Percentiles rank a stretch among this genome's conserved stretches.
These are phyloP conservation scores for Aurinia saxatilis DNA, from an alignment of 345 rosid genomes.

Conservation along the genomic window DNA sequence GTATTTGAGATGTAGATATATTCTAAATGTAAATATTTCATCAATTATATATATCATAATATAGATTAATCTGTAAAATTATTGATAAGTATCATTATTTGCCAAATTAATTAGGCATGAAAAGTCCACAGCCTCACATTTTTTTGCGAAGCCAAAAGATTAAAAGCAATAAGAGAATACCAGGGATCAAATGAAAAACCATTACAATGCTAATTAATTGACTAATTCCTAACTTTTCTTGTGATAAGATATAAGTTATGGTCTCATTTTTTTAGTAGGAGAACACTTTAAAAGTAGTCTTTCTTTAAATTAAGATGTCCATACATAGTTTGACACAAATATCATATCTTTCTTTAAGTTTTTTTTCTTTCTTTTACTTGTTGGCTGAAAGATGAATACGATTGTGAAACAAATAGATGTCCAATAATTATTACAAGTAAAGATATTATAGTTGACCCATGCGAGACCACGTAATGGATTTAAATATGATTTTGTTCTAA, in stretches of 20 bases:
- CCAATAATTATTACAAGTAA: background rate
- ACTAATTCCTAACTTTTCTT: conserved; percentile 10
- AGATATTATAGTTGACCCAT: background rate
- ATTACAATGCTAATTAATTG: conserved; percentile 3
- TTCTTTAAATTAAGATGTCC: background rate
- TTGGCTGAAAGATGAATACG: background rate
- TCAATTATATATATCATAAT: too few relatives aligned
- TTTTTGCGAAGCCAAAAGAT: background rate
- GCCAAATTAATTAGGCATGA: conserved; percentile 11
- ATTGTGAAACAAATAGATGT: background rate
- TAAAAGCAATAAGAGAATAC: background rate
- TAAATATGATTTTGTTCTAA: background rate
- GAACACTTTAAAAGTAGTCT: background rate
- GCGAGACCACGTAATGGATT: background rate
- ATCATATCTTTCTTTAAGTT: background rate
- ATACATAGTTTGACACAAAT: background rate
- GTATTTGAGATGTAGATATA: too few relatives aligned
- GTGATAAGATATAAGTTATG: background rate
- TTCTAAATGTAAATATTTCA: too few relatives aligned
- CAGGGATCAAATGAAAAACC: conserved; percentile 6
- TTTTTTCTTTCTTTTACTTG: background rate
- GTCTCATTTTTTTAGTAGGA: background rate
- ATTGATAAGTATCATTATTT: background rate
- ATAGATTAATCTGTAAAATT: background rate
- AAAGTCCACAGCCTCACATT: background rate